phyloP scores from a whole-genome alignment of 2,329 filamentous ascomycete species.

The Lasiodiplodia citricola region DNA sequence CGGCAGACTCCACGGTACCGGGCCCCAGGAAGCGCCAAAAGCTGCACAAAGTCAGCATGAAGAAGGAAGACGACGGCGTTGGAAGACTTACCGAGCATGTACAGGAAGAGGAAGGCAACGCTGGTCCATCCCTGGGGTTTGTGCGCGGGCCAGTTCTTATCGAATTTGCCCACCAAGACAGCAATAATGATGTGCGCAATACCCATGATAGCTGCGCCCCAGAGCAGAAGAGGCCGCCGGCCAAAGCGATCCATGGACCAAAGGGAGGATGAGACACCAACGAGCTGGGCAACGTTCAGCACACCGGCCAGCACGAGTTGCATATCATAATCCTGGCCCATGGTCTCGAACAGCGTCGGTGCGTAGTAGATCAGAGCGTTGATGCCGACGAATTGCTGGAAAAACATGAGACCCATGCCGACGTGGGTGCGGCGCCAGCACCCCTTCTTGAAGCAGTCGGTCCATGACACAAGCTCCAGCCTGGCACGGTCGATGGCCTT shows the following conservation, averaged over 20 bases:
- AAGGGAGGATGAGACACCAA: slow-evolving; percentile 48
- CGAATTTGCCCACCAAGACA: slow-evolving; percentile 59
- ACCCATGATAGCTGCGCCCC: slow-evolving; percentile 54
- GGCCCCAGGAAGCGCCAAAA: slow-evolving; percentile 66
- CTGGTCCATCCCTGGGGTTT: slow-evolving; percentile 59
- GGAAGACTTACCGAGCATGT: slow-evolving; percentile 53
- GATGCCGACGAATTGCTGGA: slow-evolving; percentile 51
- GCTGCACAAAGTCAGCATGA: slow-evolving; percentile 34
- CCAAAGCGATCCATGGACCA: slow-evolving; percentile 52
- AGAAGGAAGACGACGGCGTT: background rate
- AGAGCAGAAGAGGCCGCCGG: slow-evolving; percentile 46
- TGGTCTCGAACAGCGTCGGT: slow-evolving; percentile 50
- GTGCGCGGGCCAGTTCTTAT: slow-evolving; percentile 57
- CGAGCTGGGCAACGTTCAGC: slow-evolving; percentile 50
- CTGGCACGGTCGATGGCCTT: slow-evolving; percentile 41
- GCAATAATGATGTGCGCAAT: slow-evolving; percentile 58
- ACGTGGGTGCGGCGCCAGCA: slow-evolving; percentile 51
- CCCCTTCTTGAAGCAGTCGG: slow-evolving; percentile 54
- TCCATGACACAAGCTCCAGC: slow-evolving; percentile 54
- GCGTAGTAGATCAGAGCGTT: slow-evolving; percentile 58
- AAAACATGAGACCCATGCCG: slow-evolving; percentile 50
- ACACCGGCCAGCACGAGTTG: slow-evolving; percentile 47
- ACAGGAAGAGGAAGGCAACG: slow-evolving; percentile 66
- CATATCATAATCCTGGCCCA: slow-evolving; percentile 45
- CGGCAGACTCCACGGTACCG: slow-evolving; percentile 55